Evolutionary conservation across 2,329 filamentous ascomycete species (phyloP), one percentile per base, ranked within the genome.

Genomic region (Emergomyces pasteurianus): DNA sequence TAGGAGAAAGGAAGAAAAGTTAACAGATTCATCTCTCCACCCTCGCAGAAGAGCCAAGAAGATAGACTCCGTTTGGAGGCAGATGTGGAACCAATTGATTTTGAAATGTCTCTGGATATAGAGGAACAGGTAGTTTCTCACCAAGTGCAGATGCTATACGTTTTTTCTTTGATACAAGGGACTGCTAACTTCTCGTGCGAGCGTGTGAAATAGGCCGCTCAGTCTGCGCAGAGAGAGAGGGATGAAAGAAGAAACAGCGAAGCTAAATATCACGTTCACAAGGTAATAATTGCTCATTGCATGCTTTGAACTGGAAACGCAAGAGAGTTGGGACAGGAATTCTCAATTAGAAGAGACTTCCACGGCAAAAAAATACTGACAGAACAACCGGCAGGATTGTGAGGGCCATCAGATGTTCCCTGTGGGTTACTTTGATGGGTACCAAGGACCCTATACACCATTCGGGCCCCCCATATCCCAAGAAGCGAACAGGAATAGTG

Each of bases 81-180:
- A n/a, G 54, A 60, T n/a, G 40, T 62, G 7, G 60, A 61, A 16
- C 58, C 52, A 53, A 36, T 64, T 18, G 62, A 62, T 28, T 62
- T 60, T 31, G 62, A 64, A 50, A 64, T 64, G 62, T 55, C 61
- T 14, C 43, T 64, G 40, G 60, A 64, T 63, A 57, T 63, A 40
- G 61, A 63, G 38, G 60, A 60, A 53, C 59, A 63, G 47, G 60
- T 63, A 61, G 6, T 28, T 59, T 28, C 12, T 34, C 49, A 16
- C 28, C 40, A 34, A 21, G 8, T 8, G 26, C 34, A 18, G 23
- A 55, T 26, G 4, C n/a, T 26, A 40, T n/a, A 14, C 21, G n/a
- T 26, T 40, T 8, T 40, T 1, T 40, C n/a, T 16, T 23, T 38
- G 8, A 40, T 16, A 38, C 12, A n/a, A 14, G 10, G n/a, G n/a